Evolutionary conservation across 2,329 filamentous ascomycete genomes (phyloP).

Genomic region (Lachnellula arida): DNA sequence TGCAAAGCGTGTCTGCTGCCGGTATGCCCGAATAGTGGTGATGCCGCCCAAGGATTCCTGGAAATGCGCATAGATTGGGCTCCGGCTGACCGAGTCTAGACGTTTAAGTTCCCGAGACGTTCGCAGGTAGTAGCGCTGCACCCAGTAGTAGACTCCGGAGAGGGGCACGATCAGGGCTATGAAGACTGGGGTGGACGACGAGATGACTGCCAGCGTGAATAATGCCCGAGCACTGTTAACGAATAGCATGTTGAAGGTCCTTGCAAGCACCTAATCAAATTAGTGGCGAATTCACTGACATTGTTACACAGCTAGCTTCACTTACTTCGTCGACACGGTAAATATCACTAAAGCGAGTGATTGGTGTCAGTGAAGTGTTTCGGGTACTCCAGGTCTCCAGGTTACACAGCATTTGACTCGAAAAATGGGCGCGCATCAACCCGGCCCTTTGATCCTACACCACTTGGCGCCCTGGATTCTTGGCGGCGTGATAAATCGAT

Average conservation of each 20-base stretch:
- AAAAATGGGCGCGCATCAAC: slow-evolving; percentile 16
- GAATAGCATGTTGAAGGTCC: slow-evolving; percentile 97
- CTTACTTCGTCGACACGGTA: slow-evolving; percentile 40
- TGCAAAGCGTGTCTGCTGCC: slow-evolving; percentile 81
- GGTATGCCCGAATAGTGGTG: slow-evolving; percentile 91
- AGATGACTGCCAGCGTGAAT: slow-evolving; percentile 86
- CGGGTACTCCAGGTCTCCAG: slow-evolving; percentile 9
- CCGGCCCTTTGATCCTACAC: slow-evolving; percentile 5
- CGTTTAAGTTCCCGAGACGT: slow-evolving; percentile 96
- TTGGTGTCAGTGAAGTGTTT: slow-evolving; percentile 21
- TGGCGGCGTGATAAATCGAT: background rate
- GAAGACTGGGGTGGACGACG: slow-evolving; percentile 75
- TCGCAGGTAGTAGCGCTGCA: slow-evolving; percentile 93
- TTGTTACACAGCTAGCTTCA: slow-evolving; percentile 20
- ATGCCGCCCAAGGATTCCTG: slow-evolving; percentile 94
- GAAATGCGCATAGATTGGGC: slow-evolving; percentile 97
- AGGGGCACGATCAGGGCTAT: slow-evolving; percentile 76
- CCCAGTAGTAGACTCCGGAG: slow-evolving; percentile 76
- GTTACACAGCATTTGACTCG: slow-evolving; percentile 17
- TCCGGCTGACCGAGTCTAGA: slow-evolving; percentile 89
- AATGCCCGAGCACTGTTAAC: slow-evolving; percentile 67
- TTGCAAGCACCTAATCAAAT: slow-evolving; percentile 84
- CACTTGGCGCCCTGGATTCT: background rate
- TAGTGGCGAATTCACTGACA: slow-evolving; percentile 40
- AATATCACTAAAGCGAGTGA: slow-evolving; percentile 40